These are phyloP conservation scores for Postia placenta DNA, from an alignment of 768 basidiomycete genomes.

Conservation along the genomic window DNA sequence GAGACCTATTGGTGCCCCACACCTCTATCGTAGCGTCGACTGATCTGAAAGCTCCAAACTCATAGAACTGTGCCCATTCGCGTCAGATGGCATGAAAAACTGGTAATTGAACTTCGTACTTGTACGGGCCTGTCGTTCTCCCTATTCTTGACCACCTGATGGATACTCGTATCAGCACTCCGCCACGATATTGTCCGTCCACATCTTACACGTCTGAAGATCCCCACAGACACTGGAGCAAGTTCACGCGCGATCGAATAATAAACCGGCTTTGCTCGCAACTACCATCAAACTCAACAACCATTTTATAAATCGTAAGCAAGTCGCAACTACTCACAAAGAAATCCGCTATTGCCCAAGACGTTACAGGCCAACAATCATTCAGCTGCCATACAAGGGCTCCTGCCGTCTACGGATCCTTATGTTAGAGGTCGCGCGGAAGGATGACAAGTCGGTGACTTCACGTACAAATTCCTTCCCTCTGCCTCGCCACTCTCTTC, in stretches of 20 bases:
- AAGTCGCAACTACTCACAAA: conserved; percentile 44
- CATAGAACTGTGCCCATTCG: conserved; percentile 34
- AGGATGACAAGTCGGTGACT: conserved; percentile 28
- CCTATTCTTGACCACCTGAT: conserved; percentile 26
- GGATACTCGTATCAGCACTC: not conserved
- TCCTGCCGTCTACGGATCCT: conserved; percentile 54
- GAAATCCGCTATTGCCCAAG: conserved; percentile 91
- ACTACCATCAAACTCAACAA: conserved; percentile 8
- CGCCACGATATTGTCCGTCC: conserved; percentile 4
- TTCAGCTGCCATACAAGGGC: conserved; percentile 91
- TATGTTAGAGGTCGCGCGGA: too few species aligned
- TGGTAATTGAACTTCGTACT: conserved; percentile 9
- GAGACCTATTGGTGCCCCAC: conserved; percentile 80
- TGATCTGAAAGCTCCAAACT: conserved; percentile 49
- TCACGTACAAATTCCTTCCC: conserved; percentile 71
- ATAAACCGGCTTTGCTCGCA: conserved; percentile 46
- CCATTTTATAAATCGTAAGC: not conserved
- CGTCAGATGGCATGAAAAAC: not conserved
- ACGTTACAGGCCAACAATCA: conserved; percentile 90
- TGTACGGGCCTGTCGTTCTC: conserved; percentile 29
- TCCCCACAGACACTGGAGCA: conserved; percentile 32
- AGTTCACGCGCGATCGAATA: conserved; percentile 41
- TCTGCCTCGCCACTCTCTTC: conserved; percentile 80
- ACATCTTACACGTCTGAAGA: conserved; percentile 28
- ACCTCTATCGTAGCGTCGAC: conserved; percentile 67